Conservation (phyloP, 1,284 basidiomycete species). For the Thelephora terrestris region DNA sequence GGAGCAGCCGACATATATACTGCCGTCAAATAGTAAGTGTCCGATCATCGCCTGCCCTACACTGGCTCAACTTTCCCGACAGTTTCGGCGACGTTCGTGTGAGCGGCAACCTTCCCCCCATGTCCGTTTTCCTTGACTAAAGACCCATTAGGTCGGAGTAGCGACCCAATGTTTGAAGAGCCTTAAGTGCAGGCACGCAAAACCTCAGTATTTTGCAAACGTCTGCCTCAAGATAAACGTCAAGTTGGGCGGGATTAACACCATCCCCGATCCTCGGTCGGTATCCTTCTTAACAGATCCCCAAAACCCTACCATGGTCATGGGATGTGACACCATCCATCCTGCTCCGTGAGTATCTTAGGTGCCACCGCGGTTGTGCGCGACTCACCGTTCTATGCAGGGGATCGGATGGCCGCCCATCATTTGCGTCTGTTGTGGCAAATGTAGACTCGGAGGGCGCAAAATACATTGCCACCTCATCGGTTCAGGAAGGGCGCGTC, state of each 20-base stretch:
- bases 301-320: constrained; percentile 63
- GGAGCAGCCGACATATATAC: constrained; percentile 64
- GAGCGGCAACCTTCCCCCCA: constrained; percentile 12
- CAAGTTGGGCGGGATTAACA: constrained; percentile 73
- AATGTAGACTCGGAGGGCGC: constrained; percentile 61
- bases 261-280: constrained; percentile 53
- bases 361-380: too few relatives aligned
- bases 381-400: not conserved
- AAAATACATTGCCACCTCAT: constrained; percentile 41
- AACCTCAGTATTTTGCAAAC: constrained; percentile 67
- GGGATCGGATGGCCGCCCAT: constrained; percentile 60
- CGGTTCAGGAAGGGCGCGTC: constrained; percentile 55
- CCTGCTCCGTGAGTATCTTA: constrained; percentile 38
- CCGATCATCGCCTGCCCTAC: constrained; percentile 1
- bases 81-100: constrained; percentile 66
- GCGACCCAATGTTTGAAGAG: constrained; percentile 67
- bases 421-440: constrained; percentile 66
- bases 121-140: not conserved
- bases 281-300: constrained; percentile 55
- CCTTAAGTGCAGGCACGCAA: constrained; percentile 50
- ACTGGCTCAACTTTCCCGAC: constrained; percentile 6
- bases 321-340: constrained; percentile 72
- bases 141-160: constrained; percentile 42
- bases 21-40: constrained; percentile 61
- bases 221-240: constrained; percentile 78